A percentile compares a stretch with the other conserved stretches of the same genome.
phyloP scores from a whole-genome alignment of 192 early-diverging fungal genomes.

The Backusella mclennaniae region DNA sequence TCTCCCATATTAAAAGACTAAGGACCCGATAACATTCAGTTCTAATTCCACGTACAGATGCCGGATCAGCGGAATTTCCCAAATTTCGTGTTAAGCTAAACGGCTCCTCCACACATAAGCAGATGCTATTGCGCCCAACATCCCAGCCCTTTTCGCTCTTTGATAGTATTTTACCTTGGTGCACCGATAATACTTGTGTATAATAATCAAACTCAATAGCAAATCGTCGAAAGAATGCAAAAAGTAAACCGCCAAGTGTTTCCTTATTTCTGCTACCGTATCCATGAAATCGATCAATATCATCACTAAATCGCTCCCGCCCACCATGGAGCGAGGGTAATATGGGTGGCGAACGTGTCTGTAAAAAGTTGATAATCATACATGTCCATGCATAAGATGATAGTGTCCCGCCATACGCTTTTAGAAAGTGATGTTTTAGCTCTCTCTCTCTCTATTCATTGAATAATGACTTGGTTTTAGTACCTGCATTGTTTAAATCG shows the following conservation, averaged over 20 bases:
- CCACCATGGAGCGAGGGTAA: conserved; percentile 83
- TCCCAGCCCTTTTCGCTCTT: conserved; percentile 92
- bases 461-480: background rate
- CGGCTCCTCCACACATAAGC: conserved; percentile 93
- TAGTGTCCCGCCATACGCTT: conserved; percentile 89
- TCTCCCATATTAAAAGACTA: conserved; percentile 9
- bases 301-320: conserved; percentile 72
- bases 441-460: background rate
- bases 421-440: background rate
- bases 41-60: conserved; percentile 72
- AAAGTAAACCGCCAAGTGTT: conserved; percentile 75
- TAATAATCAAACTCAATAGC: conserved; percentile 86
- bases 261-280: conserved; percentile 72
- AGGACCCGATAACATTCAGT: conserved; percentile 77
- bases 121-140: conserved; percentile 55
- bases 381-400: conserved; percentile 95
- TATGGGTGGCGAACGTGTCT: conserved; percentile 86
- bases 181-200: conserved; percentile 72
- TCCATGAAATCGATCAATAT: conserved; percentile 61
- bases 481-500: conserved; percentile 86
- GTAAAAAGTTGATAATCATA: conserved; percentile 90
- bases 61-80: conserved; percentile 83
- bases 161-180: conserved; percentile 72
- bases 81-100: conserved; percentile 86
- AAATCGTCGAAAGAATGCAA: conserved; percentile 80